Evolutionary conservation across 169 alveolate species (phyloP), one percentile per base, ranked within the genome.

Genomic region (Miamiensis avidus): DNA sequence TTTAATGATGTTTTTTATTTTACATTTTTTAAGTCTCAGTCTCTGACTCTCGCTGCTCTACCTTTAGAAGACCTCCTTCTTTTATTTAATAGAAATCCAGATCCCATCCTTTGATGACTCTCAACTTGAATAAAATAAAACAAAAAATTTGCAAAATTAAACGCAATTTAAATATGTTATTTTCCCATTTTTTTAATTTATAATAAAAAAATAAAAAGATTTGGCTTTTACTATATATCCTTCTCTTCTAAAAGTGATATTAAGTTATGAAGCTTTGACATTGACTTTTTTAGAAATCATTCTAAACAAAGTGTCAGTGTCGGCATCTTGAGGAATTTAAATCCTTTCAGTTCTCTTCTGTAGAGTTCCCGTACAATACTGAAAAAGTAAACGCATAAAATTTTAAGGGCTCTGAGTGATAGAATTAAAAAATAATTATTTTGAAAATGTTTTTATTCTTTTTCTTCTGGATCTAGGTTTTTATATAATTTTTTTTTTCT

Each of bases 41-140:
- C 33, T 79, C 75, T 1, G 65, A n/a, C 20, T 79, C 84, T 64
- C 73, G 34, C 28, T 34, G 29, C 31, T 79, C 84, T n/a, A 79
- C 84, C 34, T 79, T 49, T 49, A 79, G 29, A 30, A n/a, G 15
- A 28, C 29, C 15, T 28, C 64, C 64, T 4, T 79, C 75, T 79
- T 64, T 79, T 30, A 79, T 79, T 49, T 79, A 69, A 65, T 79
- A 79, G 64, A 49, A 49, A 15, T 69, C 34, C 29, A 79, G 49
- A 49, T 75, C 64, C 84, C 84, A 79, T 64, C 84, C 84, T 72
- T 79, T 34, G 31, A 79, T 79, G 28, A 79, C 65, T 79, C 76
- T 79, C 29, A 79, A 64, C 84, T 79, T 49, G 15, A 34, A 34
- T 49, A 49, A 25, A 64, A 79, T 34, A 79, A n/a, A 79, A 49